A percentile compares a stretch with the other conserved stretches of the same genome.
These are phyloP conservation scores for Quercus wislizeni DNA, from an alignment of 306 rosid species.

Conservation along the genomic window DNA sequence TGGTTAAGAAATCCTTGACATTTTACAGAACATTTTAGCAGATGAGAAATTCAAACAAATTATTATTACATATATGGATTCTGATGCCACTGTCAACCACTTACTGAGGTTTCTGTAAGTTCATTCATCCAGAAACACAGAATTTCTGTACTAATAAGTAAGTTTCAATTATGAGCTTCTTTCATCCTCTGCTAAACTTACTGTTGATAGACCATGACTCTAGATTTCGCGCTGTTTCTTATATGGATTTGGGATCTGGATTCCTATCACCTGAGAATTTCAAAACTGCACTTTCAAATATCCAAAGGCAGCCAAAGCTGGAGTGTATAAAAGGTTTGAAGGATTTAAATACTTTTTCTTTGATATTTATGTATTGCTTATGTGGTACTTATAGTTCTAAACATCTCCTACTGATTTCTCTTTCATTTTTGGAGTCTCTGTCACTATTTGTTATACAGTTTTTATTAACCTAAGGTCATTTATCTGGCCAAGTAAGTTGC, in stretches of 20 bases:
- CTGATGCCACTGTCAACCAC: slow-evolving; percentile 62
- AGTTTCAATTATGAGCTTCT: background rate
- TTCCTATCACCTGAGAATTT: slow-evolving; percentile 60
- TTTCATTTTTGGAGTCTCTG: background rate
- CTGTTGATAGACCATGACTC: slow-evolving; percentile 24
- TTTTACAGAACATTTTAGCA: slow-evolving; percentile 60
- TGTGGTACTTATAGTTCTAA: background rate
- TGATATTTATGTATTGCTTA: background rate
- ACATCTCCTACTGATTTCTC: background rate
- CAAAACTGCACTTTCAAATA: slow-evolving; percentile 59
- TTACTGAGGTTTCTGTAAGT: slow-evolving; percentile 79
- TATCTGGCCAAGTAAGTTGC: background rate
- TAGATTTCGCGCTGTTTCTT: slow-evolving; percentile 77
- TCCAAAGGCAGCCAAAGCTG: slow-evolving; percentile 74
- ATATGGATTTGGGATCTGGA: slow-evolving; percentile 72
- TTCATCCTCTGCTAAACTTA: slow-evolving; percentile 23
- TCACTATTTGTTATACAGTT: background rate
- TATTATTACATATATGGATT: slow-evolving; percentile 37
- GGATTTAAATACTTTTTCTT: background rate
- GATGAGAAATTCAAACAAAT: slow-evolving; percentile 62
- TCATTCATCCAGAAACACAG: slow-evolving; percentile 9
- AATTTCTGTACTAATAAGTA: background rate
- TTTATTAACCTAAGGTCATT: background rate
- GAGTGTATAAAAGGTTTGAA: slow-evolving; percentile 73
- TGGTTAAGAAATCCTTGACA: slow-evolving; percentile 56